These are phyloP conservation scores for Mycena vulgaris DNA, from an alignment of 768 basidiomycete species.

Conservation along the genomic window DNA sequence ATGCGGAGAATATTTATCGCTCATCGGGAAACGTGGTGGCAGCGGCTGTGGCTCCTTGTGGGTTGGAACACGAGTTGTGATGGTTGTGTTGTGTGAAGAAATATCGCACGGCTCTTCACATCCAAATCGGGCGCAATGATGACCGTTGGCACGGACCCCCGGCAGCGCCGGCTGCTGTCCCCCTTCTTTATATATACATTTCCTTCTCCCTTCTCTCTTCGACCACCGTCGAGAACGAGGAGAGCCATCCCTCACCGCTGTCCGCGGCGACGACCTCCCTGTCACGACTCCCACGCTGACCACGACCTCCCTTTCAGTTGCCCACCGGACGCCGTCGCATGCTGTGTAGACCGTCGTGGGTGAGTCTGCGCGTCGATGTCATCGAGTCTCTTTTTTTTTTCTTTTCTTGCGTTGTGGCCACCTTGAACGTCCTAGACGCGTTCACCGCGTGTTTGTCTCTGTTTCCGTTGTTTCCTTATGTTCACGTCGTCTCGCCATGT, in stretches of 20 bases:
- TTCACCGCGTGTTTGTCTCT: slow-evolving; percentile 42
- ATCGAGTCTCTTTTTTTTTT: slow-evolving; percentile 38
- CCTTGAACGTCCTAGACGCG: no score
- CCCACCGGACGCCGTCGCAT: slow-evolving; percentile 55
- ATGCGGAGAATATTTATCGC: not conserved
- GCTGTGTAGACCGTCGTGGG: slow-evolving; percentile 54
- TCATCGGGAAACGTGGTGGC: slow-evolving; percentile 35
- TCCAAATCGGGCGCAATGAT: slow-evolving; percentile 42
- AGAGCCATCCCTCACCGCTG: slow-evolving; percentile 37
- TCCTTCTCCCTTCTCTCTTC: slow-evolving; percentile 41
- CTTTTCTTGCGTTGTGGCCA: slow-evolving; percentile 39
- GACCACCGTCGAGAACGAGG: slow-evolving; percentile 56
- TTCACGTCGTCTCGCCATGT: slow-evolving; percentile 43
- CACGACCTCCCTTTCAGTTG: slow-evolving; percentile 51
- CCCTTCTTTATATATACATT: slow-evolving; percentile 36
- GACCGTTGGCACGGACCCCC: slow-evolving; percentile 41
- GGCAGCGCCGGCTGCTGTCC: slow-evolving; percentile 23
- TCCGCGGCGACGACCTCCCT: slow-evolving; percentile 49
- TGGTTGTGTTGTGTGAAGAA: slow-evolving; percentile 24
- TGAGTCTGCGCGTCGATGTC: slow-evolving; percentile 46
- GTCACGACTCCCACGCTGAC: slow-evolving; percentile 65
- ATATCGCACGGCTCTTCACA: slow-evolving; percentile 34
- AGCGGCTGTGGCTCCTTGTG: slow-evolving; percentile 34
- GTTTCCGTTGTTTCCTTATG: no score
- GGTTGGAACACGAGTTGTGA: slow-evolving; percentile 31